Percentiles rank a stretch among this genome's conserved stretches.
Conservation (phyloP, 2,329 filamentous ascomycete genomes). For the Akanthomyces uredinophilus region DNA sequence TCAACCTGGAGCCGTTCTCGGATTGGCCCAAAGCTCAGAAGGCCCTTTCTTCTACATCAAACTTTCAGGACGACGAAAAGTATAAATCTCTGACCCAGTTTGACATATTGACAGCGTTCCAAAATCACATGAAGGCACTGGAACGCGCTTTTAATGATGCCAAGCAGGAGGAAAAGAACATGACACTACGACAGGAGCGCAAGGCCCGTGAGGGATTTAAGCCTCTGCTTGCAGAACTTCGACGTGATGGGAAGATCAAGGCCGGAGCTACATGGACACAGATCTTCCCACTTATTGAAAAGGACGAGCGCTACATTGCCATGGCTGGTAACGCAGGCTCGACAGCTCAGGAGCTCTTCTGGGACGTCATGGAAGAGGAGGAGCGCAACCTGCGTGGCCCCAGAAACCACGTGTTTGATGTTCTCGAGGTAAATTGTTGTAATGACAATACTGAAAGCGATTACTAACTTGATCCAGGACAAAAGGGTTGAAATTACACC, state of each 20-base stretch:
- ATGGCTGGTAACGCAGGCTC: constrained; percentile 84
- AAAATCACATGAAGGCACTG: constrained; percentile 88
- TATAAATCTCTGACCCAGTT: constrained; percentile 81
- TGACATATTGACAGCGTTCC: constrained; percentile 88
- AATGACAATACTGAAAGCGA: constrained; percentile 14
- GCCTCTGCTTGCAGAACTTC: constrained; percentile 68
- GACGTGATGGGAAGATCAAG: constrained; percentile 73
- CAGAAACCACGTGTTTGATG: constrained; percentile 79
- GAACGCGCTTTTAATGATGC: constrained; percentile 89
- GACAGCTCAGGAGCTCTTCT: constrained; percentile 85
- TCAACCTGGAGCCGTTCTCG: constrained; percentile 88
- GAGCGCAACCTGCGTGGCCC: constrained; percentile 78
- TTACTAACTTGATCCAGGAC: constrained; percentile 55
- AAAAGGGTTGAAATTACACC: constrained; percentile 85
- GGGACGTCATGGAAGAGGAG: constrained; percentile 92
- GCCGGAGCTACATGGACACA: constrained; percentile 87
- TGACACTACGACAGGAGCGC: constrained; percentile 74
- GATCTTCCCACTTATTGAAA: constrained; percentile 66
- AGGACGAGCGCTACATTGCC: constrained; percentile 76
- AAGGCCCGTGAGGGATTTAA: constrained; percentile 80
- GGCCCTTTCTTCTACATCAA: constrained; percentile 70
- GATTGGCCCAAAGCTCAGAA: constrained; percentile 88
- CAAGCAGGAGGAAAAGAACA: constrained; percentile 80
- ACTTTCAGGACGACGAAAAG: constrained; percentile 75
- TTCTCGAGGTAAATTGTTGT: constrained; percentile 67